Conservation (phyloP, 306 rosid species). For the Lathyrus oleraceus region DNA sequence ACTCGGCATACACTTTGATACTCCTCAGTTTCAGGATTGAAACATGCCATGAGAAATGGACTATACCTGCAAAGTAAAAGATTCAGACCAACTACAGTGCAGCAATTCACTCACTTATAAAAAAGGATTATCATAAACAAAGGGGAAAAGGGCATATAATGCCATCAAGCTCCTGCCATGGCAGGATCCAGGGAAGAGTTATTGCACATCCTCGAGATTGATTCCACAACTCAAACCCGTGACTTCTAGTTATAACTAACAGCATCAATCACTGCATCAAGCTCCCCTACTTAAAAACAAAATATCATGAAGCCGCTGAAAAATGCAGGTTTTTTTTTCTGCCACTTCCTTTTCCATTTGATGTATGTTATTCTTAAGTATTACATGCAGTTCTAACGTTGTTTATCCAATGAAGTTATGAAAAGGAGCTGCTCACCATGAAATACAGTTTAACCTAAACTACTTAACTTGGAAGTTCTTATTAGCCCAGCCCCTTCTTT, state of each 20-base stretch:
- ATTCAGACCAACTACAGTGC: slow-evolving; percentile 15
- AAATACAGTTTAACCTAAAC: neutral
- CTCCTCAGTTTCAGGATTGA: slow-evolving; percentile 81
- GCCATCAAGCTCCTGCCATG: neutral
- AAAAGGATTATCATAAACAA: slow-evolving; percentile 6
- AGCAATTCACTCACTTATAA: neutral
- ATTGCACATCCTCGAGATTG: neutral
- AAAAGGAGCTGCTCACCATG: neutral
- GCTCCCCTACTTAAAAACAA: neutral
- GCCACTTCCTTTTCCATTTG: neutral
- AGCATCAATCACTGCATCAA: neutral
- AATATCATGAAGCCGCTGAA: neutral
- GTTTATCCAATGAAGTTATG: neutral
- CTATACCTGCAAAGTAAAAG: slow-evolving; percentile 67
- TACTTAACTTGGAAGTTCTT: neutral
- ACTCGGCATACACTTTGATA: slow-evolving; percentile 94
- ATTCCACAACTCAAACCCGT: neutral
- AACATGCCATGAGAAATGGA: slow-evolving; percentile 97
- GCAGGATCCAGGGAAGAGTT: neutral
- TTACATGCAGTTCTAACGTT: neutral
- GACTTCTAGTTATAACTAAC: neutral
- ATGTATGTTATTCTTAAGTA: neutral
- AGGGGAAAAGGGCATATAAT: neutral
- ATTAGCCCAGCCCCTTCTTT: neutral
- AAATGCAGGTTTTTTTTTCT: slow-evolving; percentile 15